A percentile compares a stretch with the other conserved stretches of the same genome.
Evolutionary conservation across 1,139 yeast species (phyloP).

Genomic region (Pneumocystis wakefieldiae): DNA sequence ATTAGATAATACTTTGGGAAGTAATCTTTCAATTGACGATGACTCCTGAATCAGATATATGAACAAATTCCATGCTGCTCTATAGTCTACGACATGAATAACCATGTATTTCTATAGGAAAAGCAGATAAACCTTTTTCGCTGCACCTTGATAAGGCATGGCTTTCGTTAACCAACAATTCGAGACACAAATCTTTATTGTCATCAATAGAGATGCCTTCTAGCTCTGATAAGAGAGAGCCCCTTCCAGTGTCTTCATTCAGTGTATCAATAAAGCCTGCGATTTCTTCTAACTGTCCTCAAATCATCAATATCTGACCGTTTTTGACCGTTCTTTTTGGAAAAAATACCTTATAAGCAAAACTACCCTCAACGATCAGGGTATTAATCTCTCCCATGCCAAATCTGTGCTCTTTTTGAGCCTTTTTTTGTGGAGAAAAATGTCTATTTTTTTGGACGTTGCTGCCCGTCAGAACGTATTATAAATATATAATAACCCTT

Average conservation of each 20-base stretch:
- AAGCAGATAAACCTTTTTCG: slow-evolving; percentile 17
- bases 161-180: slow-evolving; percentile 23
- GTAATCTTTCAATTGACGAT: slow-evolving; percentile 22
- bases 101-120: neutral
- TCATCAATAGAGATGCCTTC: slow-evolving; percentile 18
- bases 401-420: neutral
- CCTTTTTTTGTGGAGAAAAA: neutral
- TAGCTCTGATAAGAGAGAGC: slow-evolving; percentile 13
- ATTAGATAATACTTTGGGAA: slow-evolving; percentile 22
- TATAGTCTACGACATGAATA: slow-evolving; percentile 23
- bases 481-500: neutral
- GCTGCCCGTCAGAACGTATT: neutral
- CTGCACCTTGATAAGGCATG: slow-evolving; percentile 23
- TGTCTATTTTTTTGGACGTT: neutral
- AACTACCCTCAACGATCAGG: slow-evolving; percentile 22
- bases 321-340: slow-evolving; percentile 9
- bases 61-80: slow-evolving; percentile 29
- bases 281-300: slow-evolving; percentile 20
- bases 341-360: slow-evolving; percentile 23
- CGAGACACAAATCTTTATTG: slow-evolving; percentile 22
- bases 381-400: slow-evolving; percentile 3
- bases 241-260: slow-evolving; percentile 19
- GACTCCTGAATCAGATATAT: slow-evolving; percentile 25
- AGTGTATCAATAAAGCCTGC: slow-evolving; percentile 27
- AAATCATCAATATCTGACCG: neutral